Percentiles rank a stretch among this genome's conserved stretches.
Conservation (phyloP, 2,329 filamentous ascomycete species). For the Trichoderma gracile region DNA sequence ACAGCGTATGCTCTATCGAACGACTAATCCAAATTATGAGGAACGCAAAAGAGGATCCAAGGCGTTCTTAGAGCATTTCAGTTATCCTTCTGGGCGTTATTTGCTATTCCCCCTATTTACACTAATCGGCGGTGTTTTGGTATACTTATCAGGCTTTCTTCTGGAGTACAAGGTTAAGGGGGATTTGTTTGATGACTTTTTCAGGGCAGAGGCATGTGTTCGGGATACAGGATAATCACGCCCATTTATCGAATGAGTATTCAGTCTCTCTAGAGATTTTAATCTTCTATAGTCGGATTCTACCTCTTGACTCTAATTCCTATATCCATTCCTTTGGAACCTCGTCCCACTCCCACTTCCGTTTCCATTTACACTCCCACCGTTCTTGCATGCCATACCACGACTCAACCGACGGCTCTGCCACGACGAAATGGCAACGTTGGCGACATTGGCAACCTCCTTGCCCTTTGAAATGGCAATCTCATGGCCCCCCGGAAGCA, state of each 20-base stretch:
- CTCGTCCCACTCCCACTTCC: neutral
- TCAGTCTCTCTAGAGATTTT: neutral
- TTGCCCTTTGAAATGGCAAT: conserved; percentile 63
- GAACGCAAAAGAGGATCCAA: too few species aligned
- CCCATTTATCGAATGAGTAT: neutral
- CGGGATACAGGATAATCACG: neutral
- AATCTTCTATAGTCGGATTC: neutral
- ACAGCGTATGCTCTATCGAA: too few species aligned
- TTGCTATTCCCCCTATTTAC: too few species aligned
- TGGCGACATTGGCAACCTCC: conserved; percentile 56
- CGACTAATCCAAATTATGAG: too few species aligned
- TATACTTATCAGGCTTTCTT: too few species aligned
- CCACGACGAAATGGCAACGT: conserved; percentile 42
- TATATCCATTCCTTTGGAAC: conserved; percentile 20
- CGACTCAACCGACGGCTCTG: neutral
- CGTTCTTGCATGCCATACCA: neutral
- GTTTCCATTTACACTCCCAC: neutral
- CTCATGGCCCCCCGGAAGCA: conserved; percentile 68
- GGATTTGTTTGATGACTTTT: too few species aligned
- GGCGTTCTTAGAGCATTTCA: too few species aligned
- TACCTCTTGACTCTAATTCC: neutral
- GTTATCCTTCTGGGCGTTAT: too few species aligned
- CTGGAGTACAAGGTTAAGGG: too few species aligned
- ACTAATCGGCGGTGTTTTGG: too few species aligned
- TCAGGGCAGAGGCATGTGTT: too few species aligned